Conservation (phyloP, 2,329 filamentous ascomycete species). For the Basipetospora chlamydospora region DNA sequence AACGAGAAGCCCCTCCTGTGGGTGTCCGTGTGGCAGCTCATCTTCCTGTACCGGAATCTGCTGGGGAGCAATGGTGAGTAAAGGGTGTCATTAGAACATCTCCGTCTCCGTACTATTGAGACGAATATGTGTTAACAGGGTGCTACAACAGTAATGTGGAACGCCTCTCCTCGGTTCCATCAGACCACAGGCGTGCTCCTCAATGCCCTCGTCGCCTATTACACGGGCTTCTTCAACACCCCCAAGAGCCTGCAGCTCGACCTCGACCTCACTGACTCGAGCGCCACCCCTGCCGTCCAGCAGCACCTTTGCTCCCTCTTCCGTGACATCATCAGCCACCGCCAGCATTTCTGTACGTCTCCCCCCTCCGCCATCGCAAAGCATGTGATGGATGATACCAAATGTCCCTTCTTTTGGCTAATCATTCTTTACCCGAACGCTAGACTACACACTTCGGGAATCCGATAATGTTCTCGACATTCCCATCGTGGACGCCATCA, state of each 20-base stretch:
- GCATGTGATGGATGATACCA: too few species aligned
- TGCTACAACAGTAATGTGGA: neutral
- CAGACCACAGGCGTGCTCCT: too few species aligned
- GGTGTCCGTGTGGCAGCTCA: slow-evolving; percentile 33
- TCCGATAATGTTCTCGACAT: slow-evolving; percentile 3
- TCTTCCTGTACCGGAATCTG: slow-evolving; percentile 32
- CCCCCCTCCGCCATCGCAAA: too few species aligned
- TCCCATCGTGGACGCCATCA: slow-evolving; percentile 7
- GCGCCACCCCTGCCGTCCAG: slow-evolving; percentile 1
- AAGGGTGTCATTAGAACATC: too few species aligned
- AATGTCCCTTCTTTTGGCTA: neutral
- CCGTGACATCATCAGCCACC: slow-evolving; percentile 14
- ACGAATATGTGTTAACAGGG: neutral
- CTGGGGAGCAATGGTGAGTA: slow-evolving; percentile 4
- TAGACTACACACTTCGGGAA: slow-evolving; percentile 5
- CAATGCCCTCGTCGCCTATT: slow-evolving; percentile 11
- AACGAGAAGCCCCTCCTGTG: slow-evolving; percentile 29
- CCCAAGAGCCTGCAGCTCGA: slow-evolving; percentile 8
- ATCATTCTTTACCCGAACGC: neutral
- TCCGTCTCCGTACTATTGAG: too few species aligned
- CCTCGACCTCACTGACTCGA: slow-evolving; percentile 5
- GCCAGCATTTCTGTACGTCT: slow-evolving; percentile 21
- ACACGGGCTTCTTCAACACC: slow-evolving; percentile 11
- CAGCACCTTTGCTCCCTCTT: slow-evolving; percentile 3
- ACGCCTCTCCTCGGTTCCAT: too few species aligned